Conservation (phyloP, 176 grass and related monocot species). For the Canna indica region DNA sequence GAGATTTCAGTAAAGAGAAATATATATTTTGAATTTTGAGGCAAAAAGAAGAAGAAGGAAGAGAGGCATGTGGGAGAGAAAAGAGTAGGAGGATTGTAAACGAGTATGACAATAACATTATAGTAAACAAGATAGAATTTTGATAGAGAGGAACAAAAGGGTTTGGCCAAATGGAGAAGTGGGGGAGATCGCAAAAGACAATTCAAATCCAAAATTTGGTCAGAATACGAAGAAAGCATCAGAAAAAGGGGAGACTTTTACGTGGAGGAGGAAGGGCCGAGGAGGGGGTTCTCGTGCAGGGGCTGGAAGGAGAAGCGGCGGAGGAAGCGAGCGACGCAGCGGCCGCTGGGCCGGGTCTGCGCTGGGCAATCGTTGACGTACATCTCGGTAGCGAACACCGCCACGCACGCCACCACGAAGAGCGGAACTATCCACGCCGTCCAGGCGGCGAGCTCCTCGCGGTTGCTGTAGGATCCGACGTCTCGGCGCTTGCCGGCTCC, state of each 20-base stretch:
- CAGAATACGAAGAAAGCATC: not conserved
- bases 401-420: conserved; percentile 60
- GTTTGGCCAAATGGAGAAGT: not conserved
- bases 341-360: conserved; percentile 26
- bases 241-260: conserved; percentile 13
- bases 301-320: conserved; percentile 86
- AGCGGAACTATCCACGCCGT: conserved; percentile 78
- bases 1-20: not conserved
- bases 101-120: no score
- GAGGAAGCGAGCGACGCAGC: conserved; percentile 63
- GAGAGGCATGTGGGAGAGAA: no score
- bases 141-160: not conserved
- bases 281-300: conserved; percentile 76
- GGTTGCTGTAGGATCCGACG: conserved; percentile 20
- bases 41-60: no score
- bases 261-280: conserved; percentile 65
- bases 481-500: conserved; percentile 34
- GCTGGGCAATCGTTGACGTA: conserved; percentile 77
- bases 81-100: no score
- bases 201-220: conserved; percentile 3
- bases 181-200: not conserved
- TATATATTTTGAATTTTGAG: not conserved
- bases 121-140: no score
- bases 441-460: conserved; percentile 46
- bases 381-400: conserved; percentile 92